Conservation (phyloP, 495 filamentous ascomycete species). For the Penicillium fimorum region DNA sequence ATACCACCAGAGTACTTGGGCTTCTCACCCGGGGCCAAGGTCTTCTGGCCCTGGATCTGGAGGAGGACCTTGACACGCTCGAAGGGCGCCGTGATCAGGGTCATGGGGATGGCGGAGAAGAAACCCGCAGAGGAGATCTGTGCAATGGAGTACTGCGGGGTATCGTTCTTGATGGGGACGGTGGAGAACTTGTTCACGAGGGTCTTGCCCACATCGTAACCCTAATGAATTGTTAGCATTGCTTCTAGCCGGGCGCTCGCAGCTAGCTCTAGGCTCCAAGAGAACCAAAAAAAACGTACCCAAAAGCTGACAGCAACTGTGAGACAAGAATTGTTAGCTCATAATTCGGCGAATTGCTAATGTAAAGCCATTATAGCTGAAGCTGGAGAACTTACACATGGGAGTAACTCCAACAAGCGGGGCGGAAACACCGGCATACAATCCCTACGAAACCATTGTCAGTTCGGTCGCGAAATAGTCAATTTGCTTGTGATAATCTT, state of each 20-base stretch:
- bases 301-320: slow-evolving; percentile 97
- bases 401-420: slow-evolving; percentile 94
- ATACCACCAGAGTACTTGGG: slow-evolving; percentile 85
- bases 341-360: background rate
- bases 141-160: slow-evolving; percentile 67
- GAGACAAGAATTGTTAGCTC: slow-evolving; percentile 8
- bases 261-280: background rate
- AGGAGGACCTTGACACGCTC: slow-evolving; percentile 98
- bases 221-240: slow-evolving; percentile 45
- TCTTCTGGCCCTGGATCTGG: slow-evolving; percentile 93
- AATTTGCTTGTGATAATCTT: slow-evolving; percentile 15
- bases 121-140: slow-evolving; percentile 93
- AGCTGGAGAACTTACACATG: slow-evolving; percentile 76
- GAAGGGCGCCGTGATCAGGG: slow-evolving; percentile 93
- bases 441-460: slow-evolving; percentile 49
- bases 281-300: slow-evolving; percentile 30
- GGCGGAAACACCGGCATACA: slow-evolving; percentile 97
- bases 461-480: background rate
- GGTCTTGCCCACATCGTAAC: slow-evolving; percentile 91
- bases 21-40: slow-evolving; percentile 81
- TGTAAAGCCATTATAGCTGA: slow-evolving; percentile 3
- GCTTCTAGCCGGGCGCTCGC: background rate
- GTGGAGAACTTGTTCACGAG: slow-evolving; percentile 69
- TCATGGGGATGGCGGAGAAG: slow-evolving; percentile 98
- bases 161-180: slow-evolving; percentile 59